phyloP scores from a whole-genome alignment of 2,329 filamentous ascomycete genomes.

The Ascomycota sp. region DNA sequence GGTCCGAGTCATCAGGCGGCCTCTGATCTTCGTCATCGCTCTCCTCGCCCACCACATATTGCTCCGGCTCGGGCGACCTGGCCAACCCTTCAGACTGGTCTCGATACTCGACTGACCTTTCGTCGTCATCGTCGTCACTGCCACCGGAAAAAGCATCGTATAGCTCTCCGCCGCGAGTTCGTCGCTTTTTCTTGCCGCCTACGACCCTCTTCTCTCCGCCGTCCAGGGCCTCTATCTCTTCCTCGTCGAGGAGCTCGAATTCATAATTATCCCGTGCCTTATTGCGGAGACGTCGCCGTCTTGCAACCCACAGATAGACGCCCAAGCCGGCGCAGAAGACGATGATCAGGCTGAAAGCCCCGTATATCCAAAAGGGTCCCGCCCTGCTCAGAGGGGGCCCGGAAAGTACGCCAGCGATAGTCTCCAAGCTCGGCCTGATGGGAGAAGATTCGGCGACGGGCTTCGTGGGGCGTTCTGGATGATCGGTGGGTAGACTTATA shows the following conservation, averaged over 20 bases:
- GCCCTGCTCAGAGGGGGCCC: slow-evolving; percentile 66
- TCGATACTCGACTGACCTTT: slow-evolving; percentile 23
- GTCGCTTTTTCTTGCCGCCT: slow-evolving; percentile 21
- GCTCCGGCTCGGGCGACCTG: slow-evolving; percentile 11
- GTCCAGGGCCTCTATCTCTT: slow-evolving; percentile 42
- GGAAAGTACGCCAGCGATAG: background rate
- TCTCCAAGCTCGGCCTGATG: slow-evolving; percentile 2
- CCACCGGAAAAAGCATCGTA: slow-evolving; percentile 96
- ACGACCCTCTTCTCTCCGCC: slow-evolving; percentile 22
- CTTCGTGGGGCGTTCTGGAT: slow-evolving; percentile 43
- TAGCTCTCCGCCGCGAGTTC: slow-evolving; percentile 60
- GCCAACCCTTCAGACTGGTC: slow-evolving; percentile 14
- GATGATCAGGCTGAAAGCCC: slow-evolving; percentile 63
- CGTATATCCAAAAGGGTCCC: slow-evolving; percentile 88
- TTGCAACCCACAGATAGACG: slow-evolving; percentile 63
- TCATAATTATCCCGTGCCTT: slow-evolving; percentile 69
- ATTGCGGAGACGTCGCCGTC: slow-evolving; percentile 55
- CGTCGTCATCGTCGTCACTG: slow-evolving; percentile 41
- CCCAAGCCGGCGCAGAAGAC: slow-evolving; percentile 66
- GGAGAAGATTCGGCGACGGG: slow-evolving; percentile 13
- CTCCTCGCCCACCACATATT: slow-evolving; percentile 31
- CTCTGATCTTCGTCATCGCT: slow-evolving; percentile 17
- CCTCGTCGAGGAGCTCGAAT: slow-evolving; percentile 78
- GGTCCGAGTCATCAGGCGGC: slow-evolving; percentile 6
- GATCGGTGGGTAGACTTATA: slow-evolving; percentile 33